Conservation (phyloP, 306 rosid species). For the Pterocarpus macrocarpus region DNA sequence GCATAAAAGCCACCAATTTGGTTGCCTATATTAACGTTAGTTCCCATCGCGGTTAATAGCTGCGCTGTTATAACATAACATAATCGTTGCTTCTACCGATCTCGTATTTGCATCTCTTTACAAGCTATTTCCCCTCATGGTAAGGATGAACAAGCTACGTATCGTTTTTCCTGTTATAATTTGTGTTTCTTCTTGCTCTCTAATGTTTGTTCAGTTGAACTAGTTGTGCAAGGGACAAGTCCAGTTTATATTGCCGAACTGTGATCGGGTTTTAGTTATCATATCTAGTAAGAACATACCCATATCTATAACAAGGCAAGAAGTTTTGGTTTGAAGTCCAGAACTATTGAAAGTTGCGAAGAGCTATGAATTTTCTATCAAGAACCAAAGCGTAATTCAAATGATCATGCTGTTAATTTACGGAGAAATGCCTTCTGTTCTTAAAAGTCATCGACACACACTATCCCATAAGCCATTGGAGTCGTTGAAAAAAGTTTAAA, state of each 20-base stretch:
- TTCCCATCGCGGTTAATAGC: slow-evolving; percentile 10
- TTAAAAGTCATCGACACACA: too few species aligned
- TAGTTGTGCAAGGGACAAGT: background rate
- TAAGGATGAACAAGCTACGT: slow-evolving; percentile 29
- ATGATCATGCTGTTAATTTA: background rate
- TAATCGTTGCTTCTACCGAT: background rate
- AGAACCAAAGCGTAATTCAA: background rate
- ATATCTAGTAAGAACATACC: background rate
- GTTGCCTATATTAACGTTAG: slow-evolving; percentile 33
- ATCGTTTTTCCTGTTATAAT: background rate
- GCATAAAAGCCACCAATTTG: background rate
- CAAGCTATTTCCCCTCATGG: slow-evolving; percentile 34
- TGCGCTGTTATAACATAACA: background rate
- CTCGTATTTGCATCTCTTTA: slow-evolving; percentile 2
- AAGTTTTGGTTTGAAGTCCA: background rate
- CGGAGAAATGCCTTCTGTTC: too few species aligned
- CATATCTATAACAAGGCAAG: background rate
- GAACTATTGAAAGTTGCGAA: background rate
- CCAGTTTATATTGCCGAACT: background rate
- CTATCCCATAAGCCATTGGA: too few species aligned
- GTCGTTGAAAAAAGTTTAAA: too few species aligned
- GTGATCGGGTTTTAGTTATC: background rate
- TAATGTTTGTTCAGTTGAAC: background rate
- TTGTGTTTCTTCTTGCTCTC: background rate
- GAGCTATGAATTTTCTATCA: background rate